A percentile compares a stretch with the other conserved stretches of the same genome.
These are phyloP conservation scores for Suillus placidus DNA, from an alignment of 768 basidiomycete genomes.

Conservation along the genomic window DNA sequence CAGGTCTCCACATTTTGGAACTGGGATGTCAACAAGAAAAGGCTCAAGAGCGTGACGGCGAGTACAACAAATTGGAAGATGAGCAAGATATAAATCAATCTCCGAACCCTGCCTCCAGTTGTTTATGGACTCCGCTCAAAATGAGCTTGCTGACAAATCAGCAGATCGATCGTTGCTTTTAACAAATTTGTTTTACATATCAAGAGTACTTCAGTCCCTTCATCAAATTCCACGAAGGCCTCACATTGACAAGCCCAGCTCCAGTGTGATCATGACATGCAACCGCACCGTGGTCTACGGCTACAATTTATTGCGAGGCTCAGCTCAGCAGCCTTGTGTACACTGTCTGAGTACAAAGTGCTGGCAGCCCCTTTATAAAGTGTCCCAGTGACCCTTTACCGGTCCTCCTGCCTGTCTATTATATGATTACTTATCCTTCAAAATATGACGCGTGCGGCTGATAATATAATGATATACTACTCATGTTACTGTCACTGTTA, in stretches of 20 bases:
- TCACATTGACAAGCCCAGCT: not conserved
- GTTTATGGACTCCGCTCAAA: constrained; percentile 39
- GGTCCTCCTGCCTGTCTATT: not conserved
- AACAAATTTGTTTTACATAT: too few relatives aligned
- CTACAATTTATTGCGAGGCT: not conserved
- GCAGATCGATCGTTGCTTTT: too few relatives aligned
- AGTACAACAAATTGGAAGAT: constrained; percentile 17
- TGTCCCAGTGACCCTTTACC: not conserved
- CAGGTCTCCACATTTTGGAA: constrained; percentile 81
- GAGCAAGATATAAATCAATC: constrained; percentile 35
- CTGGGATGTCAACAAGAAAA: constrained; percentile 15
- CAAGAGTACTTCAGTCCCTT: too few relatives aligned
- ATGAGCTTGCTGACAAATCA: constrained; percentile 31
- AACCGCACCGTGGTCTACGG: not conserved
- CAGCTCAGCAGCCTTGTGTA: not conserved
- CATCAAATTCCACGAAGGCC: not conserved
- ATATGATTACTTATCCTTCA: too few relatives aligned
- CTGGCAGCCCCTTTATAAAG: not conserved
- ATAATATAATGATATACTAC: too few relatives aligned
- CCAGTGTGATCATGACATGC: not conserved
- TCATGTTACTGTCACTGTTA: not conserved
- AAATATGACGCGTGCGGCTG: not conserved
- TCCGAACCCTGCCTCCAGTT: constrained; percentile 29
- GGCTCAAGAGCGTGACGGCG: constrained; percentile 33
- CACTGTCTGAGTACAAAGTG: not conserved